These are phyloP conservation scores for Ceratocystis destructans DNA, from an alignment of 2,329 filamentous ascomycete genomes.

Conservation along the genomic window DNA sequence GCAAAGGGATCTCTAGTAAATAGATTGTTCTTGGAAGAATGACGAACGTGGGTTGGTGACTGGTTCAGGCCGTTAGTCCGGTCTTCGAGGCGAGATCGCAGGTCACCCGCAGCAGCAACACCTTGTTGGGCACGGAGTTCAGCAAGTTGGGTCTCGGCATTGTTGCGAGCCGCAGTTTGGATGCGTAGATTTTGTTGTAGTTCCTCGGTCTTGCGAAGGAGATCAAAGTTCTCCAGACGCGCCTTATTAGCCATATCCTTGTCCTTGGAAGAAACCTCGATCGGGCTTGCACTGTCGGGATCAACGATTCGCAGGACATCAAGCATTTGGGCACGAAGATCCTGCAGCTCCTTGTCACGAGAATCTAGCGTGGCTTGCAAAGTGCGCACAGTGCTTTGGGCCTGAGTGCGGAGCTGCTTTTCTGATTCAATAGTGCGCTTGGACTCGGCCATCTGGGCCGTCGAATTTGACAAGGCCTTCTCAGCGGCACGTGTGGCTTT, in stretches of 20 bases:
- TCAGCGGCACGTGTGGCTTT: slow-evolving; percentile 83
- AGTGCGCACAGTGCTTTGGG: slow-evolving; percentile 71
- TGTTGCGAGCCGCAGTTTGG: slow-evolving; percentile 64
- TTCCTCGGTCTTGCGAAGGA: slow-evolving; percentile 75
- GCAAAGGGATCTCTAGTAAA: slow-evolving; percentile 25
- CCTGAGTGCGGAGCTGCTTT: slow-evolving; percentile 68
- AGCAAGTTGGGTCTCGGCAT: slow-evolving; percentile 69
- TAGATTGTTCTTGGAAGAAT: slow-evolving; percentile 44
- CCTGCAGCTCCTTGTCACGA: slow-evolving; percentile 65
- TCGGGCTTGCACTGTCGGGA: slow-evolving; percentile 52
- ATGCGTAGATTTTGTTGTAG: slow-evolving; percentile 79
- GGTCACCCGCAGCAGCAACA: slow-evolving; percentile 26
- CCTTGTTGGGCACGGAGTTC: slow-evolving; percentile 48
- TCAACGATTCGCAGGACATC: slow-evolving; percentile 78
- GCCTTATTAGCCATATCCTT: slow-evolving; percentile 43
- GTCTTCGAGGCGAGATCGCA: slow-evolving; percentile 62
- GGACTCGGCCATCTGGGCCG: slow-evolving; percentile 72
- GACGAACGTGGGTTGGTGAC: slow-evolving; percentile 50
- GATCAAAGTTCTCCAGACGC: slow-evolving; percentile 63
- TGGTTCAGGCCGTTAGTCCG: slow-evolving; percentile 63
- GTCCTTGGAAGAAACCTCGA: slow-evolving; percentile 39
- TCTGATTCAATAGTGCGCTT: slow-evolving; percentile 87
- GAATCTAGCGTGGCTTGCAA: slow-evolving; percentile 67
- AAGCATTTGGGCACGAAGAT: slow-evolving; percentile 66
- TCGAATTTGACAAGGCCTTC: slow-evolving; percentile 67